Base-by-base conservation (phyloP, 352 stramenopile species). In the Thalassiosira mediterranea region DNA sequence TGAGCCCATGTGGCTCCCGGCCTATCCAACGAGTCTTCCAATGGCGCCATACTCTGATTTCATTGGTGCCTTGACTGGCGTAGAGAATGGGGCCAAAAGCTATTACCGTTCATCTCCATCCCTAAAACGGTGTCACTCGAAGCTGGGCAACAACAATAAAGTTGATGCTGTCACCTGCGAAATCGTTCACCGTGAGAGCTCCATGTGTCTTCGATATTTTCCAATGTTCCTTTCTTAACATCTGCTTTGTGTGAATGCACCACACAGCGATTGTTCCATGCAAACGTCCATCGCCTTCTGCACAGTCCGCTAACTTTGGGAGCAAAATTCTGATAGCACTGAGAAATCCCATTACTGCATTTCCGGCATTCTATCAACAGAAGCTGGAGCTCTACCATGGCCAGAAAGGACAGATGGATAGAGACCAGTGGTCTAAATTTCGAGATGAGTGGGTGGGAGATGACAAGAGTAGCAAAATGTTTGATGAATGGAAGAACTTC, bases 301-400 rank as follows among this genome's bases (percentile, higher is more conserved):
- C 10, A 19, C 68, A 80, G 64, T 51, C 54, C 11, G 46, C 63
- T 7, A 83, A 76, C 56, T 89, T 89, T 68, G 64, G 64, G 29
- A 54, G 59, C 1, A 23, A 57, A 2, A 49, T 79, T 1, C 56
- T 89, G 56, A 38, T 87, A 4, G 66, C 58, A 28, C 53, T 89
- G n/a, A 49, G 81, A 13, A 87, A 89, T 81, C 72, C 79, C 40
- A 34, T 68, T 8, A 85, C 73, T 23, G 78, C 68, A 5, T 82
- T 89, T 61, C 82, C 82, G 1, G 62, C 67, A 25, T 71, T 53
- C 58, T 54, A 76, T 32, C 76, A 83, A 44, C 49, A 73, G 26
- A 89, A 89, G 44, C 37, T 63, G 11, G 82, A 87, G 32, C 75
- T 76, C 4, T 89, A 89, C 57, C 74, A 85, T 26, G 29, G 29